Evolutionary conservation across 2,329 filamentous ascomycete species (phyloP).

Genomic region (Blastomyces percursus): DNA sequence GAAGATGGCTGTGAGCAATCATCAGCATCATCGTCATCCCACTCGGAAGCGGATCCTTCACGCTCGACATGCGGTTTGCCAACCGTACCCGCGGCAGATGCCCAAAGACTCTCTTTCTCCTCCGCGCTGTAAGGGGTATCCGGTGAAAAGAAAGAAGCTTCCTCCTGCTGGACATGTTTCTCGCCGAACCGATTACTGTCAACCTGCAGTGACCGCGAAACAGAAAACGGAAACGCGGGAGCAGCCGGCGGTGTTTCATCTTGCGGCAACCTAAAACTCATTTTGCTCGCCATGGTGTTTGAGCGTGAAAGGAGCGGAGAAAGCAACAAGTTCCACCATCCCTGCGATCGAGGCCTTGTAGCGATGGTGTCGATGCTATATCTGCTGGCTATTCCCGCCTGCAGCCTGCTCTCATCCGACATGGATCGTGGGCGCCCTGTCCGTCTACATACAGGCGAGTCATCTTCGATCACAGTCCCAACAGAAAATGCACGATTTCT

Average conservation of each 20-base stretch:
- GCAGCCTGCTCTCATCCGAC: conserved; percentile 23
- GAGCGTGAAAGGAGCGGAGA: conserved; percentile 35
- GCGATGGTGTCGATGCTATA: conserved; percentile 28
- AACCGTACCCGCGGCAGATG: background rate
- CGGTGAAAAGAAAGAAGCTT: conserved; percentile 23
- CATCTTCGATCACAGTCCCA: conserved; percentile 29
- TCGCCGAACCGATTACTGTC: conserved; percentile 13
- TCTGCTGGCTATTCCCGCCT: conserved; percentile 19
- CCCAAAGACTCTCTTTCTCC: conserved; percentile 13
- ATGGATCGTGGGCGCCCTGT: conserved; percentile 16
- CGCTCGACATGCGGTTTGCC: background rate
- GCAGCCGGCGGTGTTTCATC: conserved; percentile 19
- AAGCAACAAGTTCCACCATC: conserved; percentile 41
- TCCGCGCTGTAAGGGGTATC: conserved; percentile 20
- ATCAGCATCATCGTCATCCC: conserved; percentile 5
- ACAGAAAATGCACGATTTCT: conserved; percentile 26
- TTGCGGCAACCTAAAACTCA: conserved; percentile 14
- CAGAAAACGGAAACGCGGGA: conserved; percentile 15
- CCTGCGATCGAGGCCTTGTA: conserved; percentile 34
- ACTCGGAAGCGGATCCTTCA: conserved; percentile 2
- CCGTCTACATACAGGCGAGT: conserved; percentile 10
- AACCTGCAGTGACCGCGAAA: background rate
- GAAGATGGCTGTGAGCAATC: conserved; percentile 3
- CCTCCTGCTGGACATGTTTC: conserved; percentile 25
- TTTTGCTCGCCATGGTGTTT: conserved; percentile 24